Conservation (phyloP, 1,284 basidiomycete genomes). For the Boletus smithii region DNA sequence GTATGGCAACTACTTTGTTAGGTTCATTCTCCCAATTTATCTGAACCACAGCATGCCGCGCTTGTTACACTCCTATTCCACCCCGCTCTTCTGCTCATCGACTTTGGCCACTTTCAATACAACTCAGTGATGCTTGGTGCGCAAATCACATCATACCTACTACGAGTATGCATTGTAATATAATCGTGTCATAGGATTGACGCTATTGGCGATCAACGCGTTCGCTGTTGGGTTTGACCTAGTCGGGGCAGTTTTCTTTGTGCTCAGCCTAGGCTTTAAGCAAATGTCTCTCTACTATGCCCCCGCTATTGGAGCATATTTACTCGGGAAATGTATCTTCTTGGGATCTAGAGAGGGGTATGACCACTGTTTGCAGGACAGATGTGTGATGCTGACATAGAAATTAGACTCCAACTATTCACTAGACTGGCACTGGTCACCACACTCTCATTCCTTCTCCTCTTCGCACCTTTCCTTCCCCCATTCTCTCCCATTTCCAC, state of each 20-base stretch:
- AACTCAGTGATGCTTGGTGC: slow-evolving; percentile 86
- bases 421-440: slow-evolving; percentile 63
- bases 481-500: slow-evolving; percentile 35
- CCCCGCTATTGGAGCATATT: slow-evolving; percentile 82
- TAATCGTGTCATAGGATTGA: slow-evolving; percentile 50
- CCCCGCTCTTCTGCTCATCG: slow-evolving; percentile 80
- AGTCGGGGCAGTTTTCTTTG: slow-evolving; percentile 78
- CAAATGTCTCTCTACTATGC: slow-evolving; percentile 96
- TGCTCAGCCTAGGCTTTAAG: slow-evolving; percentile 85
- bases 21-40: background rate
- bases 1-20: slow-evolving; percentile 37
- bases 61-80: slow-evolving; percentile 76
- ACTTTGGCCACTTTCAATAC: slow-evolving; percentile 93
- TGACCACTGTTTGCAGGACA: slow-evolving; percentile 22
- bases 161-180: background rate
- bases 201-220: slow-evolving; percentile 65
- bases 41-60: slow-evolving; percentile 57
- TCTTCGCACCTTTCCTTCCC: slow-evolving; percentile 52
- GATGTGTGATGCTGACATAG: slow-evolving; percentile 5
- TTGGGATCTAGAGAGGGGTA: slow-evolving; percentile 68
- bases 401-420: slow-evolving; percentile 58
- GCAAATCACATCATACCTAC: slow-evolving; percentile 14
- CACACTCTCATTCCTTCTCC: slow-evolving; percentile 54
- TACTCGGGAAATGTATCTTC: slow-evolving; percentile 79
- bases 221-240: slow-evolving; percentile 70